Base-by-base conservation (phyloP, 2,329 filamentous ascomycete species). In the Akanthomyces dipterigenus region DNA sequence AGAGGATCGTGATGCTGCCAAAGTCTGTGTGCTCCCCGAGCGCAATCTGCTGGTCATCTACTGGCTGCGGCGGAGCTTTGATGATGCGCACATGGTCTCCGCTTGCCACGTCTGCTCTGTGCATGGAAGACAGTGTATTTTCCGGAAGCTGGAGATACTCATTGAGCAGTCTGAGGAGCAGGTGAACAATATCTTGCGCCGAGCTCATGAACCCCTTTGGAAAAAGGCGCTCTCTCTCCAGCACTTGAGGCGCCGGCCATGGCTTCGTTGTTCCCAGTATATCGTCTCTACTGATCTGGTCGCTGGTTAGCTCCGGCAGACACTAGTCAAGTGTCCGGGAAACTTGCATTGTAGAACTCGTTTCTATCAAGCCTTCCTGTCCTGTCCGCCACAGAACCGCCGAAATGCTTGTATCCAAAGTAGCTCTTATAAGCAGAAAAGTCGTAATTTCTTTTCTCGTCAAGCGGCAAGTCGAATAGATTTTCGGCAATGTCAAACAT, bases 1-100 rank as follows among this genome's bases (percentile, higher is more conserved):
- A 76, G 12, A 77, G 67, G 7, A 76, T 65, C 1, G 73, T 76
- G n/a, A 77, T 62, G 50, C 66, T 70, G 26, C 74, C 75, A 36
- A 73, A 74, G 64, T 77, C 75, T 0, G 73, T 76, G 55, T 77
- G 75, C 31, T 69, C 64, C 0, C 62, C 57, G n/a, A 63, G 58
- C n/a, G 58, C 53, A 45, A 62, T 42, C 34, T 49, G 51, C 22
- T 36, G n/a, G 40, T 61, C 59, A 18, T 61, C 59, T 20, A 22
- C 6, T 5, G 59, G 59, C 42, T 61, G 59, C 40, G 59, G 59
- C 12, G 59, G 59, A 2, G 59, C 59, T 36, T 42, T 62, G 46
- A 62, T 62, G 16, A 57, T 26, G 6, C 60, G 43, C 1, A 62
- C 60, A 12, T 62, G 53, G 36, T 62, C 60, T 16, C 60, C 60